A percentile compares a stretch with the other conserved stretches of the same genome.
Conservation (phyloP, 2,329 filamentous ascomycete species). For the Cercospora sesami region DNA sequence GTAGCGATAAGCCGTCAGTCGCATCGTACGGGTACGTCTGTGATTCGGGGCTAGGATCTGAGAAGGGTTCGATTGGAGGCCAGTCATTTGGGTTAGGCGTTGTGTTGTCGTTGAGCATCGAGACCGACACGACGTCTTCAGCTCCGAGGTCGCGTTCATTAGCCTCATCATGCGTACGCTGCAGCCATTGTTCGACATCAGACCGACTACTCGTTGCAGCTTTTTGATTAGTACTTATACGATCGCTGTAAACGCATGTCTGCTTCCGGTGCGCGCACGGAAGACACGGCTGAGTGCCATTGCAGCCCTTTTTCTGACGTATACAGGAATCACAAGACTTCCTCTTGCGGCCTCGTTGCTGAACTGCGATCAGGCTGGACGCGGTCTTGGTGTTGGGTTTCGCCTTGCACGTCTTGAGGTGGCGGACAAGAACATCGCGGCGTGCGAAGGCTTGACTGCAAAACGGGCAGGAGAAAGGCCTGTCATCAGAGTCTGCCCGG, state of each 20-base stretch:
- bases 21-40: not conserved
- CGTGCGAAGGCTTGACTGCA: constrained; percentile 1
- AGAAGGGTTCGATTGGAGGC: not conserved
- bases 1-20: not conserved
- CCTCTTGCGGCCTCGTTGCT: constrained; percentile 3
- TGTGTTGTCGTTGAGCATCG: not conserved
- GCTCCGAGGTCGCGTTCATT: not conserved
- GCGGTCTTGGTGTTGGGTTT: not conserved
- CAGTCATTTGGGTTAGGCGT: not conserved
- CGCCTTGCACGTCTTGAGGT: constrained; percentile 3
- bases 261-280: constrained; percentile 7
- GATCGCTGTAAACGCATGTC: constrained; percentile 6
- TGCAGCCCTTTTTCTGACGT: constrained; percentile 12
- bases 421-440: constrained; percentile 4
- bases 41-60: not conserved
- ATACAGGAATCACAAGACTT: constrained; percentile 9
- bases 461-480: constrained; percentile 5
- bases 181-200: not conserved
- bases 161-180: not conserved
- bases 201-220: not conserved
- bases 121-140: not conserved
- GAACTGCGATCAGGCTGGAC: not conserved
- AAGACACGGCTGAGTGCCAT: constrained; percentile 11
- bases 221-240: not conserved
- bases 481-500: not conserved